Evolutionary conservation across 1,284 basidiomycete species (phyloP).

Genomic region (Boletus calvinii): DNA sequence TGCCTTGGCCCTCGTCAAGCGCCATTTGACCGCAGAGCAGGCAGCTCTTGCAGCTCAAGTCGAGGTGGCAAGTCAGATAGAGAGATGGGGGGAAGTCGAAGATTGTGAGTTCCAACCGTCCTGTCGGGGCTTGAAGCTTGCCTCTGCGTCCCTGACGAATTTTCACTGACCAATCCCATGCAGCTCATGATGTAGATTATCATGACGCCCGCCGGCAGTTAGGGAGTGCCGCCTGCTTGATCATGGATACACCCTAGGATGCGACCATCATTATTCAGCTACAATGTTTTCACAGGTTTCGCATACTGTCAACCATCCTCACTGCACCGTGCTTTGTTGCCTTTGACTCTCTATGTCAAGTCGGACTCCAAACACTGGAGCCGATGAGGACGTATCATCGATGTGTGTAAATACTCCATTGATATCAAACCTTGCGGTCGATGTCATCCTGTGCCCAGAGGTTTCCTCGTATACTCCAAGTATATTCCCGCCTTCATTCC

Average conservation of each 20-base stretch:
- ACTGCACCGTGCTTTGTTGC: slow-evolving; percentile 1
- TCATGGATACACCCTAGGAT: slow-evolving; percentile 37
- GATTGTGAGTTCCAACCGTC: slow-evolving; percentile 70
- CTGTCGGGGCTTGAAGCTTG: slow-evolving; percentile 4
- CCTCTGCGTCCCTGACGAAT: neutral
- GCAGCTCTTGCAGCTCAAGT: slow-evolving; percentile 87
- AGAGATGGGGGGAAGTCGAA: slow-evolving; percentile 98
- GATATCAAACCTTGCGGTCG: slow-evolving; percentile 19
- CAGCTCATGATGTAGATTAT: slow-evolving; percentile 96
- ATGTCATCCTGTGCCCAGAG: slow-evolving; percentile 8
- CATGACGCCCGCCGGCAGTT: slow-evolving; percentile 89
- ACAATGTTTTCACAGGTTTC: slow-evolving; percentile 10
- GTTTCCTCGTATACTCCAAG: slow-evolving; percentile 8
- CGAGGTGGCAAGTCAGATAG: slow-evolving; percentile 93
- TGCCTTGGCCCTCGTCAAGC: slow-evolving; percentile 80
- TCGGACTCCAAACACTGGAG: slow-evolving; percentile 12
- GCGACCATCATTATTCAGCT: slow-evolving; percentile 4
- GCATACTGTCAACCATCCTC: slow-evolving; percentile 4
- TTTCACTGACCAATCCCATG: slow-evolving; percentile 15
- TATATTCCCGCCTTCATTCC: slow-evolving; percentile 15
- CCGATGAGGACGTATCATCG: slow-evolving; percentile 9
- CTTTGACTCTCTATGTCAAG: slow-evolving; percentile 14
- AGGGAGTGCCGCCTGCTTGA: slow-evolving; percentile 70
- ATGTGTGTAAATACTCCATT: slow-evolving; percentile 23
- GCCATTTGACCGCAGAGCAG: slow-evolving; percentile 76